Evolutionary conservation across 2,329 filamentous ascomycete species (phyloP), one percentile per base, ranked within the genome.

Genomic region (Sarocladiaceae sp.): DNA sequence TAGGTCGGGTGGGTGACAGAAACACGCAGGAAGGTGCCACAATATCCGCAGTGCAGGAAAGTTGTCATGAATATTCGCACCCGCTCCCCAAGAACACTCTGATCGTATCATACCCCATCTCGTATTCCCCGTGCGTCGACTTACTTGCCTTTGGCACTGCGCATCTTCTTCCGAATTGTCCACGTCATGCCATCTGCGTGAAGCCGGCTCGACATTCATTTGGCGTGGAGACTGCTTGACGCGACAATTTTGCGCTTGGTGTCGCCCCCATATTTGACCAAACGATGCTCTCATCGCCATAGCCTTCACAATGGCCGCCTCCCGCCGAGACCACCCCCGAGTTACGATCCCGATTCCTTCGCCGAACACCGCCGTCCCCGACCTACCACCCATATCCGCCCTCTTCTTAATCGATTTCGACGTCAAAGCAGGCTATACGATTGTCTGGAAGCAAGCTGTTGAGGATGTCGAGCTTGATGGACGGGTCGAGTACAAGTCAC

Each of bases 341-440:
- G 66, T 73, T 54, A 71, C 72, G 28, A 66, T 72, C 48, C 65
- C 61, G 26, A 52, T 17, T 13, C 22, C 51, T 23, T 28, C 44
- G 22, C 29, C 59, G 35, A 58, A 58, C 57, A 58, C 65, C 54
- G 52, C 66, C 51, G 54, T 50, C 53, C 23, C 60, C 61, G 59
- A 64, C 55, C 59, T 64, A 53, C 64, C 69, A 57, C 61, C 66
- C 49, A 63, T 93, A 63, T 86, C 87, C 35, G 90, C 90, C 28
- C 78, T 95, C 31, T 96, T 96, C 69, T 78, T 96, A 56, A 93
- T 96, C 70, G 84, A 88, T 64, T 96, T 96, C 72, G 91, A 96
- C 70, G 87, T 93, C 72, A 94, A 92, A 69, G 87, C 90, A 62
- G 91, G 91, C 74, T 96, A 86, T 70, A 96, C 90, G 42, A 87